Evolutionary conservation across 2,329 filamentous ascomycete species (phyloP), one percentile per base, ranked within the genome.

Genomic region (Sporothrix humicola): DNA sequence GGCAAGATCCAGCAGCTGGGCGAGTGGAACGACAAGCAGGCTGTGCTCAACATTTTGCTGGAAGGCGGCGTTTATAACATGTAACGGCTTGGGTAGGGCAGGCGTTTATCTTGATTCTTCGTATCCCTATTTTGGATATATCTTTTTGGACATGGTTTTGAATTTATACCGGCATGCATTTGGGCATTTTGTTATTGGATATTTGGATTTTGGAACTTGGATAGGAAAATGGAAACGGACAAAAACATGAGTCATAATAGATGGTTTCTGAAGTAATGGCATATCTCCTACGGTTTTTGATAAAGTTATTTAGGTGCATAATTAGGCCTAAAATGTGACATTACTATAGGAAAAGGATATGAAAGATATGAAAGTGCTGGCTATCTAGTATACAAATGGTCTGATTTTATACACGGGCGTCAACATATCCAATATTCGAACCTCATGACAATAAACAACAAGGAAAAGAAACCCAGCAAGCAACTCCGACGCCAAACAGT

Each of bases 1-100:
- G 50, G 73, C 42, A 48, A 71, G 56, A 76, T 78, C 23, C 72
- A 73, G 68, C 74, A 75, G 13, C 75, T 44, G 9, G 56, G 66
- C 54, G 71, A 66, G 42, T 75, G 75, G 59, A 71, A 73, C 50
- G 73, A 73, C 37, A 69, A 61, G 17, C 69, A 73, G 48, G 72
- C 46, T 0, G 59, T 77, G 59, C 15, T 58, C n/a, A 61, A 61
- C 6, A 75, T 77, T 13, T 31, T 77, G 31, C 72, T 65, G 8
- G 72, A 71, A n/a, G 46, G 69, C 3, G 37, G 61, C 20, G 61
- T 66, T 48, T 66, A 48, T 12, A 44, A 48, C 42, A 15, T 66
- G 61, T 66, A 66, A 48, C 1, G 52, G 20, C 2, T 20, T 56
- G 8, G 52, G 52, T 12, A 23, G 20, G 52, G 52, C 52, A 23